phyloP scores from a whole-genome alignment of 2,329 filamentous ascomycete species.

The Diaporthe ampelina region DNA sequence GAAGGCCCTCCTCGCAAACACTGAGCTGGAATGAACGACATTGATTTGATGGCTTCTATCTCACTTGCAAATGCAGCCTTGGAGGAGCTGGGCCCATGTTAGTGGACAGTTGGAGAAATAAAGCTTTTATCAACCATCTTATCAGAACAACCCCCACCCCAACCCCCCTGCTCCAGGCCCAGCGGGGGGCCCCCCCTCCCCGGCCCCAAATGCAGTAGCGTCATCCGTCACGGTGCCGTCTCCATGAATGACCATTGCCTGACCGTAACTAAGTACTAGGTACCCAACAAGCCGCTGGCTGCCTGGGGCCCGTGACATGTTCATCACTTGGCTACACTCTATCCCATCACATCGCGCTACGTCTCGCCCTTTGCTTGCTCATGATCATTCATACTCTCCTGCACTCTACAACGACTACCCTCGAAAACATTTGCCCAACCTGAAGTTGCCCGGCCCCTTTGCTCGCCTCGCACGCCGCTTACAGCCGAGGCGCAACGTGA shows the following conservation, averaged over 20 bases:
- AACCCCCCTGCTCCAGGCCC: too few species aligned
- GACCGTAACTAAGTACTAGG: neutral
- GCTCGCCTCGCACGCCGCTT: slow-evolving; percentile 13
- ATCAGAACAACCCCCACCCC: neutral
- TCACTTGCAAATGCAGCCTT: neutral
- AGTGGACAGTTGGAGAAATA: too few species aligned
- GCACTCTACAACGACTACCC: too few species aligned
- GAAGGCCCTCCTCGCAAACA: neutral
- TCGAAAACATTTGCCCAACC: neutral
- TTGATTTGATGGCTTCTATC: neutral
- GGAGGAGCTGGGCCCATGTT: too few species aligned
- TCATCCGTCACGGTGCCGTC: slow-evolving; percentile 9
- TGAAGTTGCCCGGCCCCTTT: neutral
- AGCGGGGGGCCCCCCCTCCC: neutral
- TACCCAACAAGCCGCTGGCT: neutral
- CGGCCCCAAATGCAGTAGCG: neutral
- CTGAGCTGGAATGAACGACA: neutral
- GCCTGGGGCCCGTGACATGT: slow-evolving; percentile 7
- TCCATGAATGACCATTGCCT: neutral
- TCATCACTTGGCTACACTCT: neutral
- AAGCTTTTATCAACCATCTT: slow-evolving; percentile 3
- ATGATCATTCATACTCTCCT: neutral
- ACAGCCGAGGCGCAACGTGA: slow-evolving; percentile 14
- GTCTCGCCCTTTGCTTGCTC: neutral
- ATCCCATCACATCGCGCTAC: neutral